A percentile compares a stretch with the other conserved stretches of the same genome.
These are phyloP conservation scores for Malassezia dermatis DNA, from an alignment of 1,284 basidiomycete genomes.

Conservation along the genomic window DNA sequence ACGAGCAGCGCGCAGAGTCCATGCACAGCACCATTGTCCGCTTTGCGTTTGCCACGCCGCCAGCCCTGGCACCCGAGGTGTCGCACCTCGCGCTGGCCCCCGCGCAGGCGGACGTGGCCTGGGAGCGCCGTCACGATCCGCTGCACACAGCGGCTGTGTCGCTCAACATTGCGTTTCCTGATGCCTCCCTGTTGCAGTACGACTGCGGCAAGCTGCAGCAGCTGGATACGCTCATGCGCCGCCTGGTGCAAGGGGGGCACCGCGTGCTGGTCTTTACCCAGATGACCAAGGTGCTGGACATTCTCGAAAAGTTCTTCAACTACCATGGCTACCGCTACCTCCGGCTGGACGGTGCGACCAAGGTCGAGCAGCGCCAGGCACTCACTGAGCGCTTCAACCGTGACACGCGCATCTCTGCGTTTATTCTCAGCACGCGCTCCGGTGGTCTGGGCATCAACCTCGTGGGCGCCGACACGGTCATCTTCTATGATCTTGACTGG, in stretches of 20 bases:
- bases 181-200: slow-evolving; percentile 79
- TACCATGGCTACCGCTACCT: slow-evolving; percentile 88
- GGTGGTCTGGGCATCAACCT: slow-evolving; percentile 89
- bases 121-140: slow-evolving; percentile 32
- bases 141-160: slow-evolving; percentile 69
- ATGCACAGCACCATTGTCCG: slow-evolving; percentile 58
- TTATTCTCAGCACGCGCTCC: slow-evolving; percentile 83
- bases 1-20: slow-evolving; percentile 56
- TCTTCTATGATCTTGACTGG: slow-evolving; percentile 95
- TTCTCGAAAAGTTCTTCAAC: slow-evolving; percentile 83
- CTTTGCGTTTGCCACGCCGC: slow-evolving; percentile 75
- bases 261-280: slow-evolving; percentile 91
- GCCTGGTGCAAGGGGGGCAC: slow-evolving; percentile 75
- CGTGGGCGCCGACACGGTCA: slow-evolving; percentile 91
- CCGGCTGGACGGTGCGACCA: slow-evolving; percentile 82
- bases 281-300: slow-evolving; percentile 89
- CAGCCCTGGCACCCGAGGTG: slow-evolving; percentile 62
- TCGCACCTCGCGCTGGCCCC: slow-evolving; percentile 29
- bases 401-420: slow-evolving; percentile 77
- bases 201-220: slow-evolving; percentile 92
- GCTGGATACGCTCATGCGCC: slow-evolving; percentile 65
- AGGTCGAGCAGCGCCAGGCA: slow-evolving; percentile 88
- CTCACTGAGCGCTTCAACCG: slow-evolving; percentile 94
- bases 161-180: slow-evolving; percentile 86
- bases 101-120: slow-evolving; percentile 31